Evolutionary conservation across 257 asterid genomes (phyloP), one percentile per base, ranked within the genome.

Genomic region (Nemophila menziesii): DNA sequence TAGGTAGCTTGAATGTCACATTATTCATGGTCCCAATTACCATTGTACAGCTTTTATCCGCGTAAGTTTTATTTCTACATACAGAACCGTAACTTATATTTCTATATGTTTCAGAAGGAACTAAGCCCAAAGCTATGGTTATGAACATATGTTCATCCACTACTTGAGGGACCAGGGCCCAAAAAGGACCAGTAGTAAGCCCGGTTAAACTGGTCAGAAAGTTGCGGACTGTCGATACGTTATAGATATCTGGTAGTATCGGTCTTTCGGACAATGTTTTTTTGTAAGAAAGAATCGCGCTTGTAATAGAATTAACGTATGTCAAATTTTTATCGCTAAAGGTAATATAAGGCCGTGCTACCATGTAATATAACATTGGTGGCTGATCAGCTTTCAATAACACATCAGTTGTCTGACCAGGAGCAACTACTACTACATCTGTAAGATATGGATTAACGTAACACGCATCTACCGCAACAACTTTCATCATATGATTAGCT

Each of bases 131-230:
- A 1, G 23, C 21, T 8, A 40, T n/a, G 11, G 51, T 46, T 14
- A 46, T 18, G 29, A 46, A 46, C 51, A 46, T 46, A 33, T 14
- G 39, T 11, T 26, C 45, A 40, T 40, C 45, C 0, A 40, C 19
- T 16, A 24, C 14, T 2, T 5, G 15, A 10, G 51, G 51, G 11
- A 46, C 51, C 2, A 40, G 40, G 12, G 23, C 6, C 51, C 51
- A 46, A 19, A 46, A 46, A 19, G 51, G 51, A 6, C 22, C 11
- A 11, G 45, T 40, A 16, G 11, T n/a, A 40, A 40, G 45, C 21
- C 22, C 45, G 19, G 45, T 40, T n/a, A 46, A 33, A 46, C 20
- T 46, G 40, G 19, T 26, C n/a, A 11, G 29, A 23, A 46, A 46
- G 1, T 40, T 40, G 21, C 9, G 22, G 12, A 23, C 45, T 0